These are phyloP conservation scores for Leccinum solheimii DNA, from an alignment of 1,284 basidiomycete genomes.

Conservation along the genomic window DNA sequence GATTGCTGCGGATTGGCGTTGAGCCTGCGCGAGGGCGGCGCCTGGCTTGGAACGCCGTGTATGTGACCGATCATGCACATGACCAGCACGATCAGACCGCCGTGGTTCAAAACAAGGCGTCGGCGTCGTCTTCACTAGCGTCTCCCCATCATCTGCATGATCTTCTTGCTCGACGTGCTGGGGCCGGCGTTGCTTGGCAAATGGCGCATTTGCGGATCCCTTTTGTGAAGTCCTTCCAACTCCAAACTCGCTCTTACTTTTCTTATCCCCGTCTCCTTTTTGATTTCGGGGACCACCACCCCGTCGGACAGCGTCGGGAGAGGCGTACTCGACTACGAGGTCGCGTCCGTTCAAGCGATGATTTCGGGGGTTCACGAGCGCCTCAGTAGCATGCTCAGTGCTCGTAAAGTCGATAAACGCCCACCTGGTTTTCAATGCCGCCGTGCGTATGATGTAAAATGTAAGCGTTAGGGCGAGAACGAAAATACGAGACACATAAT, in stretches of 20 bases:
- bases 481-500: not conserved
- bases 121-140: not conserved
- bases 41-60: slow-evolving; percentile 73
- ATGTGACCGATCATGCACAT: slow-evolving; percentile 4
- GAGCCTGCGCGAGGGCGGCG: slow-evolving; percentile 86
- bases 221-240: slow-evolving; percentile 11
- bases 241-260: slow-evolving; percentile 3
- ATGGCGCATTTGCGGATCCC: not conserved
- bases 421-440: slow-evolving; percentile 56
- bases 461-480: not conserved
- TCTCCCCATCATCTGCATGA: not conserved
- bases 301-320: slow-evolving; percentile 79
- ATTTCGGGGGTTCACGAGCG: slow-evolving; percentile 50
- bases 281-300: slow-evolving; percentile 42
- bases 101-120: not conserved
- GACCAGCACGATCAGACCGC: slow-evolving; percentile 8
- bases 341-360: slow-evolving; percentile 82
- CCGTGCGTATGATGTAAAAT: not conserved
- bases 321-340: slow-evolving; percentile 87
- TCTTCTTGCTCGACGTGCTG: slow-evolving; percentile 2
- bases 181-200: slow-evolving; percentile 5
- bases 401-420: slow-evolving; percentile 93
- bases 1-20: slow-evolving; percentile 84
- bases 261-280: slow-evolving; percentile 21
- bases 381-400: slow-evolving; percentile 70